Base-by-base conservation (phyloP, 2,329 filamentous ascomycete genomes). In the Penicillium glabrum region DNA sequence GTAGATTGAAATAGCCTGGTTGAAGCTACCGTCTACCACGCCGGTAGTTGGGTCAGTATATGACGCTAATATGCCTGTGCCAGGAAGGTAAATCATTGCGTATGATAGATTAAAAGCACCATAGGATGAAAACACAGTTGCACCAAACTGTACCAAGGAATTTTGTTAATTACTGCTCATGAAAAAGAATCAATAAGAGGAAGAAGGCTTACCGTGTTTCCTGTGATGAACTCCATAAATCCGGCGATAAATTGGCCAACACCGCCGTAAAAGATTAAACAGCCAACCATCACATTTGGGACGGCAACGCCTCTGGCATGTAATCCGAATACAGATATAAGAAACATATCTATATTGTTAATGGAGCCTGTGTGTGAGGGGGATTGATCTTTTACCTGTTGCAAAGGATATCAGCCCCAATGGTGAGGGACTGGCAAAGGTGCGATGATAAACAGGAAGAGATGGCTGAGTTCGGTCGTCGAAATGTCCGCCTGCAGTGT, bases 321-420 rank as follows among this genome's bases (percentile, higher is more conserved):
- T 16, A 35, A 16, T n/a, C 33, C 33, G 33, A 35, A 35, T 14
- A 35, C 14, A 16, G 13, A 35, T 3, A 35, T 35, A 16, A 35
- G 33, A 16, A 35, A 35, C 1, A 35, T n/a, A 16, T 35, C 33
- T 35, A 35, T 16, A 35, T 7, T 16, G 33, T 35, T 35, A 35
- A 19, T 19, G 7, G 8, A 11, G 9, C 5, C 1, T 35, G 7
- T 35, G 6, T 6, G 6, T 16, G 5, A 35, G 1, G 6, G 13
- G 2, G 14, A 35, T 35, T 11, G 5, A 35, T 1, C 33, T 16
- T 9, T 29, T 35, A 62, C 69, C 68, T 33, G 73, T 74, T 2
- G 70, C 74, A 59, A 76, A 76, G 46, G 73, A 74, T 2, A 76
- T 66, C 14, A 76, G 65, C 54, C 73, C 73, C 26, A 76, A 56